These are phyloP conservation scores for Naganishia cerealis DNA, from an alignment of 1,284 basidiomycete genomes.

Conservation along the genomic window DNA sequence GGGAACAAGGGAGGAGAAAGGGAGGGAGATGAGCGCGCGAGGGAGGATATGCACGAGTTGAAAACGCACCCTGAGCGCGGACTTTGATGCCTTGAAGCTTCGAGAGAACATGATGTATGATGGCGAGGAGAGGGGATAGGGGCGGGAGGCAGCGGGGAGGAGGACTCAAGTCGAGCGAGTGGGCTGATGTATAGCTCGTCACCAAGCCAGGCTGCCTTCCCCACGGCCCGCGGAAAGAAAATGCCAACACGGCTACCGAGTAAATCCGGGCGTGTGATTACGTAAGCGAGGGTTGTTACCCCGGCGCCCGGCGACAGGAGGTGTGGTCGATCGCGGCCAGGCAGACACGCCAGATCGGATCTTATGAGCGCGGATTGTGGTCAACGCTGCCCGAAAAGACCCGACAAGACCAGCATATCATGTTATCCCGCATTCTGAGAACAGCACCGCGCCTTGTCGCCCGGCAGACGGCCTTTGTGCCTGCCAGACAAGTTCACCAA, in stretches of 20 bases:
- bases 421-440: constrained; percentile 12
- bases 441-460: not conserved
- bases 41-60: not conserved
- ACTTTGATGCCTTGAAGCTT: constrained; percentile 25
- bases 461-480: not conserved
- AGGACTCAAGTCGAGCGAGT: not conserved
- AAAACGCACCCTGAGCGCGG: constrained; percentile 25
- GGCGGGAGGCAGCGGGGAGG: not conserved
- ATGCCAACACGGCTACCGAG: not conserved
- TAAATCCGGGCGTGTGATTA: constrained; percentile 5
- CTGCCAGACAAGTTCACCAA: constrained; percentile 18
- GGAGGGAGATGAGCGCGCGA: not conserved
- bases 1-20: not conserved
- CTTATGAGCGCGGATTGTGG: no score
- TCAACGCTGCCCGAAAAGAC: not conserved
- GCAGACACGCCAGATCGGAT: no score
- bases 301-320: no score
- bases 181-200: not conserved
- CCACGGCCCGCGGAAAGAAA: not conserved
- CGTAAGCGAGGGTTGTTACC: no score
- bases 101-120: constrained; percentile 29
- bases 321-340: no score
- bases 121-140: not conserved
- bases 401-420: no score
- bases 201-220: not conserved